Conservation (phyloP, 2,329 filamentous ascomycete species). For the Sodiomyces alkalinus region DNA sequence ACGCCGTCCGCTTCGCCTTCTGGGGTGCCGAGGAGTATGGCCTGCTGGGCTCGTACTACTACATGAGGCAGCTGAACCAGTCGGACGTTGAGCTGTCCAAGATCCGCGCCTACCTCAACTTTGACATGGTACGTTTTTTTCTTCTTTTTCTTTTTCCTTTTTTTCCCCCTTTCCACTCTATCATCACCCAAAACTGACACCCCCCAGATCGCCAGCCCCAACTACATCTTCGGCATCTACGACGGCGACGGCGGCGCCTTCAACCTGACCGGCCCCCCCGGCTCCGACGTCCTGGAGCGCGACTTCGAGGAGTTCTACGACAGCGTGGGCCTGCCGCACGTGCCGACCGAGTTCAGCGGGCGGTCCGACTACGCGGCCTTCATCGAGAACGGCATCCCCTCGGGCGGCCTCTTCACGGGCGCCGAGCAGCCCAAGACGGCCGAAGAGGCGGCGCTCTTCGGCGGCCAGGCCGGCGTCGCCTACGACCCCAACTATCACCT, state of each 20-base stretch:
- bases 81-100: conserved; percentile 29
- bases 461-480: conserved; percentile 38
- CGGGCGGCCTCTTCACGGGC: conserved; percentile 54
- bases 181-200: not conserved
- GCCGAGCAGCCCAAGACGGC: conserved; percentile 49
- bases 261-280: conserved; percentile 35
- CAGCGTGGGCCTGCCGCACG: conserved; percentile 31
- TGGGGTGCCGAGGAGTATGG: conserved; percentile 38
- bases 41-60: conserved; percentile 31
- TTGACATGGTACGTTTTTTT: conserved; percentile 30
- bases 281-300: conserved; percentile 43
- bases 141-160: not conserved
- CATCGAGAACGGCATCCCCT: conserved; percentile 48
- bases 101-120: conserved; percentile 40
- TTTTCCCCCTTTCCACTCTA: not conserved
- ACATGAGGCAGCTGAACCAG: conserved; percentile 24
- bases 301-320: conserved; percentile 42
- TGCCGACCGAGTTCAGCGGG: conserved; percentile 48
- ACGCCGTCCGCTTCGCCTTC: conserved; percentile 33
- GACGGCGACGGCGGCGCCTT: conserved; percentile 45
- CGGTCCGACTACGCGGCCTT: conserved; percentile 55
- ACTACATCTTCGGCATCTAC: conserved; percentile 40
- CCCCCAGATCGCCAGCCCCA: conserved; percentile 27
- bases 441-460: conserved; percentile 43
- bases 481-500: conserved; percentile 32